These are phyloP conservation scores for Rhododendron ferrugineum DNA, from an alignment of 148 eudicot genomes.

Conservation along the genomic window DNA sequence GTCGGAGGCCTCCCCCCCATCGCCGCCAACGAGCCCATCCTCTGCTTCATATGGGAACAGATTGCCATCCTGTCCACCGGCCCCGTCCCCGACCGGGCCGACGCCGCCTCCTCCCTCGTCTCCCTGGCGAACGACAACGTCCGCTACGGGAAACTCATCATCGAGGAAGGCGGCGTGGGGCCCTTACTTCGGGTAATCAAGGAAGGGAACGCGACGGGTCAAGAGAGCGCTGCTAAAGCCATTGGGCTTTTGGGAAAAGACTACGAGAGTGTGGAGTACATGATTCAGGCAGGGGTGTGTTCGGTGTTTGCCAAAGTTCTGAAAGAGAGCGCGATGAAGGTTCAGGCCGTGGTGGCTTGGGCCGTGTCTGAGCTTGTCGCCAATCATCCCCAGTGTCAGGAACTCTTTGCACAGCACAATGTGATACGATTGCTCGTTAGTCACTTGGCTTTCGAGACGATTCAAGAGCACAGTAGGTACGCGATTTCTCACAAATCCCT, in stretches of 20 bases:
- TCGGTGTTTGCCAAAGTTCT: slow-evolving; percentile 9
- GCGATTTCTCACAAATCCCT: background rate
- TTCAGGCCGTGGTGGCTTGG: slow-evolving; percentile 18
- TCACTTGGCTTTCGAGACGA: slow-evolving; percentile 12
- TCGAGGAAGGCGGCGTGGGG: slow-evolving; percentile 14
- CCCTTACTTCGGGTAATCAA: slow-evolving; percentile 4
- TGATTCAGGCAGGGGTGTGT: slow-evolving; percentile 1
- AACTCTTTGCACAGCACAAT: slow-evolving; percentile 11
- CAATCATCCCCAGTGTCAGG: background rate
- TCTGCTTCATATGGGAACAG: slow-evolving; percentile 12
- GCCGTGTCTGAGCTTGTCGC: slow-evolving; percentile 7
- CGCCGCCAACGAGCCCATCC: slow-evolving; percentile 16
- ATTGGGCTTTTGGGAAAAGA: slow-evolving; percentile 10
- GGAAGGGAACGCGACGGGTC: slow-evolving; percentile 1
- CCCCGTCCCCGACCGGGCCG: background rate
- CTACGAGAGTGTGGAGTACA: slow-evolving; percentile 6
- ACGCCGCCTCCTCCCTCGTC: slow-evolving; percentile 4
- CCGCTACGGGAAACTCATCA: slow-evolving; percentile 10
- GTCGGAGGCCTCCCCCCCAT: slow-evolving; percentile 12
- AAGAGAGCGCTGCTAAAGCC: slow-evolving; percentile 6
- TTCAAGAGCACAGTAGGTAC: slow-evolving; percentile 15
- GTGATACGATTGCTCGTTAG: slow-evolving; percentile 9
- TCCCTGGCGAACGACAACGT: slow-evolving; percentile 10
- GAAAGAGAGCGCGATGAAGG: slow-evolving; percentile 12
- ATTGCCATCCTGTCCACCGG: background rate